A percentile compares a stretch with the other conserved stretches of the same genome.
Conservation (phyloP, 495 filamentous ascomycete species). For the Trichocladium uniseriatum region DNA sequence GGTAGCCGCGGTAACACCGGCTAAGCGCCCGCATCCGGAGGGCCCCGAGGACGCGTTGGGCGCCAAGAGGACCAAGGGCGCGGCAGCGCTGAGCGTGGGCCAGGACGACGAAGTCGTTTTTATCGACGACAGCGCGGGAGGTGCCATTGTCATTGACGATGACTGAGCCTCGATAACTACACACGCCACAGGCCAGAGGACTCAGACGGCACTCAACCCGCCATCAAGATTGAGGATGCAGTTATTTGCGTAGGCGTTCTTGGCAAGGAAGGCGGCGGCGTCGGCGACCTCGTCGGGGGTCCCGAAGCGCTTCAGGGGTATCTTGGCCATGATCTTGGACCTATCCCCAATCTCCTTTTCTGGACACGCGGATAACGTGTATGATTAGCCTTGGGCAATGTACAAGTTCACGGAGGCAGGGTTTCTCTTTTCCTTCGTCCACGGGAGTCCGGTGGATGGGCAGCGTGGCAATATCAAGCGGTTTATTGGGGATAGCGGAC, state of each 20-base stretch:
- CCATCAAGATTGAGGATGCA: slow-evolving; percentile 82
- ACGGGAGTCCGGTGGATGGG: no score
- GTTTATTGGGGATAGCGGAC: no score
- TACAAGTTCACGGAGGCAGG: background rate
- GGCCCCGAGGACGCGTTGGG: slow-evolving; percentile 15
- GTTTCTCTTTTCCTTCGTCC: background rate
- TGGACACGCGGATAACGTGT: background rate
- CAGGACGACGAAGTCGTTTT: slow-evolving; percentile 41
- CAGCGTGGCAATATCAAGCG: no score
- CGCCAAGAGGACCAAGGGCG: slow-evolving; percentile 38
- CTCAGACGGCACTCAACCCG: slow-evolving; percentile 46
- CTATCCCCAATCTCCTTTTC: slow-evolving; percentile 4
- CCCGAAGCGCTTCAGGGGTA: slow-evolving; percentile 66
- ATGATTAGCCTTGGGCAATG: background rate
- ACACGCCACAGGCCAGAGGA: no score
- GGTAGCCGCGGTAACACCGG: slow-evolving; percentile 18
- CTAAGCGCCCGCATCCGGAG: slow-evolving; percentile 32
- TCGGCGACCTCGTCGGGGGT: slow-evolving; percentile 64
- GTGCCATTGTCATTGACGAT: slow-evolving; percentile 69
- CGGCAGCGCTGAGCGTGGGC: slow-evolving; percentile 20
- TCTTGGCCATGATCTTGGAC: slow-evolving; percentile 27
- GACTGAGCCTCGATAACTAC: slow-evolving; percentile 38
- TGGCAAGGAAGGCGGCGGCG: slow-evolving; percentile 67
- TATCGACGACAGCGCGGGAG: slow-evolving; percentile 44
- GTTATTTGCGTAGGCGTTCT: slow-evolving; percentile 72